phyloP scores from a whole-genome alignment of 176 grass and related monocot genomes.

The Alloteropsis semialata region DNA sequence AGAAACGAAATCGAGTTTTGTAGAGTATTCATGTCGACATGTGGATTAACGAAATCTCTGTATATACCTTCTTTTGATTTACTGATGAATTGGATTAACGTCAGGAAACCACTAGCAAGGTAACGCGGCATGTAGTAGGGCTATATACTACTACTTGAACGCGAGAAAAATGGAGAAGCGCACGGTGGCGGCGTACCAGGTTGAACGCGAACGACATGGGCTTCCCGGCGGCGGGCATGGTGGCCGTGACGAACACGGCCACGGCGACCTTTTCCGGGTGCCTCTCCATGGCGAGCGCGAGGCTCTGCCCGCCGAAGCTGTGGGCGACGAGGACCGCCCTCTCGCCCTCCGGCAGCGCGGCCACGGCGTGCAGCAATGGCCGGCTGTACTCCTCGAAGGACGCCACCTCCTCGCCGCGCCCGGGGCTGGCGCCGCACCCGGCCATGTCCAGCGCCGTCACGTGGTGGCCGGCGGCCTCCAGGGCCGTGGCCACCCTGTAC shows the following conservation, averaged over 20 bases:
- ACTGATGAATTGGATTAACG: too few species aligned
- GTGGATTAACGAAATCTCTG: too few species aligned
- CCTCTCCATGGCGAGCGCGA: not conserved
- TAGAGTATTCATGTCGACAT: too few species aligned
- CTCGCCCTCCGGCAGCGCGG: not conserved
- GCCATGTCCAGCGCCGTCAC: slow-evolving; percentile 37
- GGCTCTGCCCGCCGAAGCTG: not conserved
- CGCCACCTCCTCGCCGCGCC: not conserved
- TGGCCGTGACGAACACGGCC: not conserved
- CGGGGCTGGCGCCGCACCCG: not conserved
- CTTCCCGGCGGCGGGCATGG: not conserved
- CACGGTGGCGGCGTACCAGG: too few species aligned
- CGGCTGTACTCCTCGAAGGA: not conserved
- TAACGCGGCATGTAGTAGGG: too few species aligned
- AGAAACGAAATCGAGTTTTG: too few species aligned
- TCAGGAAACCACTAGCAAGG: too few species aligned
- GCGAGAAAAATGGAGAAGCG: too few species aligned
- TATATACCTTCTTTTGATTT: too few species aligned
- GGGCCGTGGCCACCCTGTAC: slow-evolving; percentile 38
- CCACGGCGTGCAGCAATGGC: not conserved
- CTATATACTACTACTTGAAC: too few species aligned
- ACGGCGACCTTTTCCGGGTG: not conserved
- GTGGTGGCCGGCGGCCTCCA: slow-evolving; percentile 27
- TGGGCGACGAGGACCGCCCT: not conserved
- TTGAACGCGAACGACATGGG: not conserved